Conservation (phyloP, 2,329 filamentous ascomycete genomes). For the Aureobasidium sp. region DNA sequence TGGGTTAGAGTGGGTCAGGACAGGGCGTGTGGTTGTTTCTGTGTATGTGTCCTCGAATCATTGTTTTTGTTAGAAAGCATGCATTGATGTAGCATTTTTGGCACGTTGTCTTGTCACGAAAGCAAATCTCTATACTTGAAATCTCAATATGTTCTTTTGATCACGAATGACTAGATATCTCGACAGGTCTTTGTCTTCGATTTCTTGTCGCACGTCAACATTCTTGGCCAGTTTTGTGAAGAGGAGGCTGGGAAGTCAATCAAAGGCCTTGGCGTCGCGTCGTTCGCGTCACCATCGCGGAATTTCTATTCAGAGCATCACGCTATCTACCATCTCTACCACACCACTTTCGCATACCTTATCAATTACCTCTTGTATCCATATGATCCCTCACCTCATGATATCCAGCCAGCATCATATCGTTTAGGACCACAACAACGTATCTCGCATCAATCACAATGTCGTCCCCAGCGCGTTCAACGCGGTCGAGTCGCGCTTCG, state of each 20-base stretch:
- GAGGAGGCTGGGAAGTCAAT: constrained; percentile 2
- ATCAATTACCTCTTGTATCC: neutral
- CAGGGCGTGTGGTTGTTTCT: neutral
- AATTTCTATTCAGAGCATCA: constrained; percentile 4
- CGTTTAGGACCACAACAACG: neutral
- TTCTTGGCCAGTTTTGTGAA: neutral
- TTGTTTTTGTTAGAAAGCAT: constrained; percentile 4
- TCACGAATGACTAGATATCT: neutral
- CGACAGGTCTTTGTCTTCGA: too few relatives aligned
- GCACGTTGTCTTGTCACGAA: constrained; percentile 6
- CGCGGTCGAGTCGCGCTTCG: constrained; percentile 17
- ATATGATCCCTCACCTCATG: neutral
- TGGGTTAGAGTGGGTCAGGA: neutral
- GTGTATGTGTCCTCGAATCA: neutral
- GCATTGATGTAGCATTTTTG: constrained; percentile 13
- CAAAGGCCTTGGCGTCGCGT: neutral
- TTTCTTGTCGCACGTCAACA: neutral
- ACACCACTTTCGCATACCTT: neutral
- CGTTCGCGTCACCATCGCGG: neutral
- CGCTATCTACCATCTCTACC: neutral
- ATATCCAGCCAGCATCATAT: too few relatives aligned
- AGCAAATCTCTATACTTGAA: neutral
- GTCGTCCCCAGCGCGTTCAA: constrained; percentile 14
- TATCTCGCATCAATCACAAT: neutral
- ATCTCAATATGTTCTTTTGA: neutral